Evolutionary conservation across 345 rosid species (phyloP).

Genomic region (Adansonia digitata): DNA sequence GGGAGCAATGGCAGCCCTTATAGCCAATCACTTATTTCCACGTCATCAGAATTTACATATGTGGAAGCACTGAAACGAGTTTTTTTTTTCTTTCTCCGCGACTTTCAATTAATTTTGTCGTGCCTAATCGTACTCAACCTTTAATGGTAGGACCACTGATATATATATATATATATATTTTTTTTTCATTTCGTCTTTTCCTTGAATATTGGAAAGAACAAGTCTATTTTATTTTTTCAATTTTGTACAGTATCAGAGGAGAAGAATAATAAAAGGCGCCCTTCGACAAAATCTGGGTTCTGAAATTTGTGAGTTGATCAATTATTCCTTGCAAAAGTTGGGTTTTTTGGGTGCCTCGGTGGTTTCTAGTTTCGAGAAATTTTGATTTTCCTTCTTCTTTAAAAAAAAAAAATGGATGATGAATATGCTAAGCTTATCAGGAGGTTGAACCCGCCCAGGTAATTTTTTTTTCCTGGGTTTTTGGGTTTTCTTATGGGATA

Average conservation of each 20-base stretch:
- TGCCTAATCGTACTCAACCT: conserved; percentile 8
- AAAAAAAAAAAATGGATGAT: conserved; percentile 48
- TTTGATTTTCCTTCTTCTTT: neutral
- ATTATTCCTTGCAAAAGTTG: neutral
- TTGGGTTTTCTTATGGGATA: neutral
- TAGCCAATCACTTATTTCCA: conserved; percentile 17
- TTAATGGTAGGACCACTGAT: neutral
- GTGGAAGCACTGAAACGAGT: neutral
- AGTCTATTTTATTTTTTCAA: neutral
- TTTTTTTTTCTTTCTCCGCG: neutral
- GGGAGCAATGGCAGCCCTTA: neutral
- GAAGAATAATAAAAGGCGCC: neutral
- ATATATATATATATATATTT: too few species aligned
- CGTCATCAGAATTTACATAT: neutral
- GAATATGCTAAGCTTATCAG: conserved; percentile 82
- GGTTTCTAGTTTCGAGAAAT: neutral
- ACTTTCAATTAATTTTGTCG: neutral
- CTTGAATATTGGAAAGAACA: conserved; percentile 33
- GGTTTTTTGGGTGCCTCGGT: neutral
- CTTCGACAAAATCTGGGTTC: neutral
- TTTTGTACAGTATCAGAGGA: conserved; percentile 8
- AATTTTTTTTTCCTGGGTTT: neutral
- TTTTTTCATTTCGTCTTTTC: conserved; percentile 12
- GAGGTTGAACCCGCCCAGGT: conserved; percentile 91
- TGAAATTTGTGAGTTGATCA: neutral